Evolutionary conservation across 768 basidiomycete genomes (phyloP).

Genomic region (Naganishia randhawae): DNA sequence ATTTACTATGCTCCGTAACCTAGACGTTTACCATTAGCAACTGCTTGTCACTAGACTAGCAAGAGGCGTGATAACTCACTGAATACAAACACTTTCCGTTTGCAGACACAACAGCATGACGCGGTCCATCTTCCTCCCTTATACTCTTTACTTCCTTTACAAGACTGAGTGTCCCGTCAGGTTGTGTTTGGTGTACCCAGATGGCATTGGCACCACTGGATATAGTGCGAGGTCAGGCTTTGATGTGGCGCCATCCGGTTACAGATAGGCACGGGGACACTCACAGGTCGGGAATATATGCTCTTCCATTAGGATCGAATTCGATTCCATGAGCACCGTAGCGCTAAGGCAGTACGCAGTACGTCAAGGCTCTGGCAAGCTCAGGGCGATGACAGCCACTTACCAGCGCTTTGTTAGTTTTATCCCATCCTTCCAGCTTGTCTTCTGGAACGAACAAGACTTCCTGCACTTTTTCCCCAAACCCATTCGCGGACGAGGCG

Average conservation of each 20-base stretch:
- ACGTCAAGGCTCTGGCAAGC: neutral
- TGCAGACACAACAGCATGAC: conserved; percentile 36
- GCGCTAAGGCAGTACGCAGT: conserved; percentile 25
- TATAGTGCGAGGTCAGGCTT: neutral
- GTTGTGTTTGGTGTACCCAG: conserved; percentile 29
- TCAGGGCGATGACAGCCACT: neutral
- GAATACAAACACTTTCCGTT: conserved; percentile 37
- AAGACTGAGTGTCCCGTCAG: conserved; percentile 31
- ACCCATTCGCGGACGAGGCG: conserved; percentile 25
- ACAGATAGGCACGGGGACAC: too few species aligned
- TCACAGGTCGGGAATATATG: conserved; percentile 42
- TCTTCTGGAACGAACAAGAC: conserved; percentile 35
- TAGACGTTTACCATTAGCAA: neutral
- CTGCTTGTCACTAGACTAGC: too few species aligned
- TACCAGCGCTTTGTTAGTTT: conserved; percentile 42
- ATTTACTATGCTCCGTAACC: conserved; percentile 43
- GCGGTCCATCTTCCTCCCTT: conserved; percentile 36
- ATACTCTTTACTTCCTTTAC: conserved; percentile 31
- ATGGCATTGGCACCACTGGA: conserved; percentile 31
- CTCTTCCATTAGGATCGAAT: conserved; percentile 27
- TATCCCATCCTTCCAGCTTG: conserved; percentile 35
- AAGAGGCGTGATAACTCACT: conserved; percentile 17
- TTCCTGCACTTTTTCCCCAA: conserved; percentile 38
- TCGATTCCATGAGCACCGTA: conserved; percentile 44
- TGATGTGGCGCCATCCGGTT: neutral